Evolutionary conservation across 169 alveolate species (phyloP), one percentile per base, ranked within the genome.

Genomic region (Plasmodium cynomolgi): DNA sequence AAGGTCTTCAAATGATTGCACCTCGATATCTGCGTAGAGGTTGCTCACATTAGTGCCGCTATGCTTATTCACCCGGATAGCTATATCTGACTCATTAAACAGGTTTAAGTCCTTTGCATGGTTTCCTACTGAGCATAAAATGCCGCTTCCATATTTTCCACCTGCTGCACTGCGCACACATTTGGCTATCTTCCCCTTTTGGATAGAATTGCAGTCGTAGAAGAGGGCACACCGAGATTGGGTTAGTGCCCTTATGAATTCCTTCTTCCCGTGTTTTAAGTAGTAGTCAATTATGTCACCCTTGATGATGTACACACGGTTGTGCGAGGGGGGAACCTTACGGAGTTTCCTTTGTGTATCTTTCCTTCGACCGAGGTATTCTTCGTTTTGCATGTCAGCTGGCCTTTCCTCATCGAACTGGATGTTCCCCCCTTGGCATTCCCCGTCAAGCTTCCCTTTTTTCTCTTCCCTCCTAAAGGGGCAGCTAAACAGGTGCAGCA

Each of bases 11-110:
- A 85, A 85, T 9, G 37, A 29, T 74, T 58, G 23, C 79, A 85
- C 31, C 34, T 50, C 41, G 5, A 85, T 47, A 85, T 85, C 80
- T 44, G 84, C 84, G 79, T 85, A 85, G 75, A 85, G 79, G 26
- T 85, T 84, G 29, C 84, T 44, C 44, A 73, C 31, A 47, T 81
- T 81, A 4, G 29, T 54, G n/a, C 26, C 79, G 4, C 31, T 29
- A 29, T 37, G 20, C 31, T 74, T 74, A 50, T 85, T 44, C 37
- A 85, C 58, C 11, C 23, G 54, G 54, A 85, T 85, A 8, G 81
- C 79, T 44, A 85, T 85, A 50, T 85, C 81, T n/a, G 93, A 74
- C 34, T 85, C 93, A 3, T 62, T 85, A 20, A 84, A 58, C 93
- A 85, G 72, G 68, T 74, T 85, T 29, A 85, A 11, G 39, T 85